A percentile compares a stretch with the other conserved stretches of the same genome.
These are phyloP conservation scores for Helenozyma baotianmanensis DNA, from an alignment of 805 yeast species.

Conservation along the genomic window DNA sequence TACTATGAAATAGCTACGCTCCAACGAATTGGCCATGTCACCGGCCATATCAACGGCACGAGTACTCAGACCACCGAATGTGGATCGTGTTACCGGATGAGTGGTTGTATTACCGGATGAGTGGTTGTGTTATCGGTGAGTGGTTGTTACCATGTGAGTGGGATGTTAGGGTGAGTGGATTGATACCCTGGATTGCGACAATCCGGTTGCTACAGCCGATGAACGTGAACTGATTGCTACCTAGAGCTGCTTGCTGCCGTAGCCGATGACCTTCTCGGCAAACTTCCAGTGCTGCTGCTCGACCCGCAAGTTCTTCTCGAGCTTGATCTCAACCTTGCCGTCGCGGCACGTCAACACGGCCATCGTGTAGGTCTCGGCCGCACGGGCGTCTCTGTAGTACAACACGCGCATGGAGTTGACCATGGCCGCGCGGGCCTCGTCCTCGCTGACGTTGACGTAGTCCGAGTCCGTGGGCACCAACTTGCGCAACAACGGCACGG, in stretches of 20 bases:
- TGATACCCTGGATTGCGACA: no score
- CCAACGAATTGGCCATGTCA: no score
- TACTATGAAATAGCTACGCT: no score
- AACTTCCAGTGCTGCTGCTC: constrained; percentile 84
- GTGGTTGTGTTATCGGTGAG: no score
- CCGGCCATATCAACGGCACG: no score
- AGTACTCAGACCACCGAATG: no score
- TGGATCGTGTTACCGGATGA: no score
- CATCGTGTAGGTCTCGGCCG: constrained; percentile 77
- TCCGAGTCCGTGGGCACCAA: constrained; percentile 77
- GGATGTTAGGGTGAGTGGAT: no score
- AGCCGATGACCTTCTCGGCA: constrained; percentile 84
- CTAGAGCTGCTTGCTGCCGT: constrained; percentile 64
- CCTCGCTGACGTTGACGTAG: constrained; percentile 61
- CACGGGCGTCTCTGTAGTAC: constrained; percentile 94
- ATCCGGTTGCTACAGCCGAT: no score
- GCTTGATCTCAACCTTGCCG: constrained; percentile 48
- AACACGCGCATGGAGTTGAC: constrained; percentile 89
- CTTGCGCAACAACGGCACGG: constrained; percentile 85
- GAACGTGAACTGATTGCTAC: no score
- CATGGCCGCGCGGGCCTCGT: constrained; percentile 71
- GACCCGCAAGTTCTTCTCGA: constrained; percentile 63
- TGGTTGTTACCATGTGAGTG: no score
- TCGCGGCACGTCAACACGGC: constrained; percentile 56
- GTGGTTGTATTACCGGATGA: no score